These are phyloP conservation scores for Neofusicoccum sp. DNA, from an alignment of 2,329 filamentous ascomycete species.

Conservation along the genomic window DNA sequence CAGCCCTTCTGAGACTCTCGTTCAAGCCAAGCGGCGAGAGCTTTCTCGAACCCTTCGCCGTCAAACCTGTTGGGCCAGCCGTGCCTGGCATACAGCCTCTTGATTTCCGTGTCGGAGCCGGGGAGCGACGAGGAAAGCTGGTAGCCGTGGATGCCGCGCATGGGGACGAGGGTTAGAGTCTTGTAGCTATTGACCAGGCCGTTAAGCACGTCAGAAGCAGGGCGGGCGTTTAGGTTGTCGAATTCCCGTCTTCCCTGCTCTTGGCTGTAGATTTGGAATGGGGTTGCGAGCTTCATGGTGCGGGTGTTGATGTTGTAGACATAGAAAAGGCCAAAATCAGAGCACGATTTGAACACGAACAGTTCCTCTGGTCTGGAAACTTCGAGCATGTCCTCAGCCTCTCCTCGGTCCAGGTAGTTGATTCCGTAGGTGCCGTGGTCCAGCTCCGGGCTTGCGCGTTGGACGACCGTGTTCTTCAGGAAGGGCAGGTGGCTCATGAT, in stretches of 20 bases:
- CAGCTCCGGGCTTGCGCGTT: conserved; percentile 77
- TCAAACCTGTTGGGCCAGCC: conserved; percentile 20
- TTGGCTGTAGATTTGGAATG: conserved; percentile 16
- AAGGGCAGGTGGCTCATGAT: conserved; percentile 16
- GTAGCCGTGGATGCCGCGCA: conserved; percentile 15
- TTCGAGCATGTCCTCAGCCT: conserved; percentile 19
- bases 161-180: conserved; percentile 10
- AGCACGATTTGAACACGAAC: conserved; percentile 18
- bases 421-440: conserved; percentile 69
- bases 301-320: conserved; percentile 6
- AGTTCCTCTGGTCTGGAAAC: conserved; percentile 7
- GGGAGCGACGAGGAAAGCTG: conserved; percentile 17
- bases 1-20: conserved; percentile 10
- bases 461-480: conserved; percentile 77
- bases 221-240: conserved; percentile 1
- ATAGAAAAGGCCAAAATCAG: conserved; percentile 19
- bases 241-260: conserved; percentile 9
- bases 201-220: conserved; percentile 3
- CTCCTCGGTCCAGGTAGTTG: conserved; percentile 19
- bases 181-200: conserved; percentile 10
- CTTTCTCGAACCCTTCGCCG: conserved; percentile 11
- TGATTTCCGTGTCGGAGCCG: conserved; percentile 20
- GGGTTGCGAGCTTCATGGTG: conserved; percentile 17
- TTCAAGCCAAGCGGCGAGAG: conserved; percentile 14
- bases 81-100: conserved; percentile 10